Base-by-base conservation (phyloP, 2,329 filamentous ascomycete species). In the Hypoxylon sp. region DNA sequence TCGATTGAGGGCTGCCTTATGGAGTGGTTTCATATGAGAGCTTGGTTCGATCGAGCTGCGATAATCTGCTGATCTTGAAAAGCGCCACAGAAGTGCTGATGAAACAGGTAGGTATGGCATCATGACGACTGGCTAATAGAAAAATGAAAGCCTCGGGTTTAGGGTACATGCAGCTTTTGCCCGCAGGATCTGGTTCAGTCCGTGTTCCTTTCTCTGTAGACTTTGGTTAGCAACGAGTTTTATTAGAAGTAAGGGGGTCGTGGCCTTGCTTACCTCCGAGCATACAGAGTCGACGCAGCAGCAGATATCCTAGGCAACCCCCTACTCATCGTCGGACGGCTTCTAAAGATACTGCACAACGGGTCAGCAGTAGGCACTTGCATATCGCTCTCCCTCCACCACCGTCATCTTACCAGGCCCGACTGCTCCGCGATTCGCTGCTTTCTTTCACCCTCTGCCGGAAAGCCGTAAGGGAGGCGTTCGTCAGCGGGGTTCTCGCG, bases 401-500 rank as follows among this genome's bases (percentile, higher is more conserved):
- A 27, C 24, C 31, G 31, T 2, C 2, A 2, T 32, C 32, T 56
- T 35, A 56, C 54, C 8, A 35, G 39, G 21, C 35, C 27, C 3
- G n/a, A n/a, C 29, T 47, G 39, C 54, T 32, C 17, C 3, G 54
- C 44, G 29, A 56, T 15, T 2, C 19, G 54, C n/a, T 29, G 54
- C 17, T 35, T n/a, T 6, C 6, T 7, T 17, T 56, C 17, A 17
- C 54, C 54, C 11, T 56, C 39, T 2, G n/a, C 24, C 19, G 44
- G 29, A 29, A 66, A 48, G 6, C 63, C 65, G 56, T 68, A 68
- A 2, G 65, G 65, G 7, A 52, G 44, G 6, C 55, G 60, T 4
- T 68, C 61, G 1, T 48, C 27, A 6, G 11, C 10, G 3, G 15
- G 11, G n/a, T 21, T 39, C 35, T 19, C n/a, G 7, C 27, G 15